A percentile compares a stretch with the other conserved stretches of the same genome.
Evolutionary conservation across 225 moss, liverwort and hornwort genomes (phyloP).

Genomic region (Pseudoscleropodium purum): DNA sequence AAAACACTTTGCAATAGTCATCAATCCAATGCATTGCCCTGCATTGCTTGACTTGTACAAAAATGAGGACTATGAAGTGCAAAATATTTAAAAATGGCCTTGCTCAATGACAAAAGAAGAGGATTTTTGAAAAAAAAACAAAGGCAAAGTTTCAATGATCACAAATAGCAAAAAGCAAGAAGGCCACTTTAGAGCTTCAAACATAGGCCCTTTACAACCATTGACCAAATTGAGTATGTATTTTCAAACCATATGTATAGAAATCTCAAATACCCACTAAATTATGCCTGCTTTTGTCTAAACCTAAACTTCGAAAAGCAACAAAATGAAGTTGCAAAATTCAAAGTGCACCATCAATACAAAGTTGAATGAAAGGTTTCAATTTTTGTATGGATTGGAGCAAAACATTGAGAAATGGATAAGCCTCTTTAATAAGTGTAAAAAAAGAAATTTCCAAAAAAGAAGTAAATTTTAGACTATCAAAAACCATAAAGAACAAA

Average conservation of each 20-base stretch:
- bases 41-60: background rate
- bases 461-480: background rate
- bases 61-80: background rate
- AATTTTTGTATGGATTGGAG: background rate
- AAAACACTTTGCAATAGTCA: background rate
- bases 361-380: background rate
- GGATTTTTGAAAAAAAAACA: rapidly evolving
- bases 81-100: background rate
- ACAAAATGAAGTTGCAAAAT: background rate
- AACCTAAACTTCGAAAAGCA: rapidly evolving
- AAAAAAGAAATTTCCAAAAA: rapidly evolving
- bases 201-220: background rate
- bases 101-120: rapidly evolving
- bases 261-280: background rate
- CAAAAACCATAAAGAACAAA: background rate
- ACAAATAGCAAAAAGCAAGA: background rate
- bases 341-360: background rate
- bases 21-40: background rate
- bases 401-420: background rate
- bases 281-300: rapidly evolving
- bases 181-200: background rate
- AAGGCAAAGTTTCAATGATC: background rate
- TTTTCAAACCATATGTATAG: rapidly evolving
- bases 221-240: background rate
- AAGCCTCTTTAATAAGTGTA: background rate